Percentiles rank a stretch among this genome's conserved stretches.
Conservation (phyloP, 2,329 filamentous ascomycete genomes). For the Calonectria fujianensis region DNA sequence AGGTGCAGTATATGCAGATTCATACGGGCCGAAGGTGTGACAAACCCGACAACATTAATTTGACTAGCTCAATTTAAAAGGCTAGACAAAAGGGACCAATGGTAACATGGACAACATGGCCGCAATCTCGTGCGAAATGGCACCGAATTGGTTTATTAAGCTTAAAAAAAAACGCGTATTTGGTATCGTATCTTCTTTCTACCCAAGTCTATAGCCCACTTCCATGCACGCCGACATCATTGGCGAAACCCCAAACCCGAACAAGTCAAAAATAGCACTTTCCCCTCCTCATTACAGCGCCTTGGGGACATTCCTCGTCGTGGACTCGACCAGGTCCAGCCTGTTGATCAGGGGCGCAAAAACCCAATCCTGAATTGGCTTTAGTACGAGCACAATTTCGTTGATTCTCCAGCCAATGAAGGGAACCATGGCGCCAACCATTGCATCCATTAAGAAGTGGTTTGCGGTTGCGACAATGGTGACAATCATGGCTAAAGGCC, state of each 20-base stretch:
- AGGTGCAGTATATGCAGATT: neutral
- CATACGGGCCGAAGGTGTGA: neutral
- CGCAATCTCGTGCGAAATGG: too few relatives aligned
- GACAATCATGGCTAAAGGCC: conserved; percentile 65
- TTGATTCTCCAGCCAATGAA: conserved; percentile 60
- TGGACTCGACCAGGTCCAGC: conserved; percentile 50
- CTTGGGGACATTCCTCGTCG: conserved; percentile 46
- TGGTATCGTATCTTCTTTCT: conserved; percentile 34
- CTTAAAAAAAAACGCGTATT: neutral
- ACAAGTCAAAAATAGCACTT: neutral
- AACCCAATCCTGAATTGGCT: conserved; percentile 55
- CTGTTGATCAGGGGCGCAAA: conserved; percentile 52
- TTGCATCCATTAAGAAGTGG: conserved; percentile 62
- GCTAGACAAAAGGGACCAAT: neutral
- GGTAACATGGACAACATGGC: neutral
- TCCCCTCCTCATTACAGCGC: conserved; percentile 26
- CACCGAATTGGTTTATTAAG: neutral
- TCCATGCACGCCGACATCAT: conserved; percentile 34
- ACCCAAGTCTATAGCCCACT: conserved; percentile 24
- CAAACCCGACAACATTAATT: conserved; percentile 16
- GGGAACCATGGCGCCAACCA: conserved; percentile 59
- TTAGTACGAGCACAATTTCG: conserved; percentile 50
- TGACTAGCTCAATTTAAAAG: neutral
- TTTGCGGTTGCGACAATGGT: conserved; percentile 65
- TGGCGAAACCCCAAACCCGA: conserved; percentile 4